Evolutionary conservation across 2,329 filamentous ascomycete species (phyloP).

Genomic region (Arthrocladium fulminans): DNA sequence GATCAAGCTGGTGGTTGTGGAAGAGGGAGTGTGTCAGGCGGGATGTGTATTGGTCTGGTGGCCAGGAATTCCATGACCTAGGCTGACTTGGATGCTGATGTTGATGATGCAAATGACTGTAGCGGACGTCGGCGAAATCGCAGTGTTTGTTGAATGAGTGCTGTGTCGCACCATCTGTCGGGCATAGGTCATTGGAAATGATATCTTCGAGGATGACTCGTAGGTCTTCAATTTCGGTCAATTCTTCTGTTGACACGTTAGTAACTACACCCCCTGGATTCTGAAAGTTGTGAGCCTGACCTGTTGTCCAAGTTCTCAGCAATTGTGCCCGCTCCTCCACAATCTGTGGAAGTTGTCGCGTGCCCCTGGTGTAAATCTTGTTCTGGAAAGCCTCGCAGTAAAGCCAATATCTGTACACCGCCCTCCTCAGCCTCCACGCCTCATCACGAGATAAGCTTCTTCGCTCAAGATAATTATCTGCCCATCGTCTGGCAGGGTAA

Average conservation of each 20-base stretch:
- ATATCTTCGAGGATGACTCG: conserved; percentile 48
- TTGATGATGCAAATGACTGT: conserved; percentile 4
- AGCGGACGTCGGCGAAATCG: conserved; percentile 7
- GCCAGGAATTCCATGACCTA: conserved; percentile 11
- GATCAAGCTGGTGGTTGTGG: conserved; percentile 12
- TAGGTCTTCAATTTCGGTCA: conserved; percentile 53
- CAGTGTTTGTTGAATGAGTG: conserved; percentile 9
- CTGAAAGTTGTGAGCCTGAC: background rate
- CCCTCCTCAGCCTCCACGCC: conserved; percentile 44
- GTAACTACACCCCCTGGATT: background rate
- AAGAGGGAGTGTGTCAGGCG: conserved; percentile 11
- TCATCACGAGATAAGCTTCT: conserved; percentile 45
- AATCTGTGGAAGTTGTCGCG: conserved; percentile 39
- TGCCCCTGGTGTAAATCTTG: conserved; percentile 41
- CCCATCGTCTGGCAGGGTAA: conserved; percentile 58
- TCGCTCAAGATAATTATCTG: conserved; percentile 43
- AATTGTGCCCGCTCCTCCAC: conserved; percentile 46
- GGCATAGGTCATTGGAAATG: conserved; percentile 50
- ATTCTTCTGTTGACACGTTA: conserved; percentile 29
- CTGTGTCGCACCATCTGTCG: conserved; percentile 43
- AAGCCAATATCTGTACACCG: conserved; percentile 54
- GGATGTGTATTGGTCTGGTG: conserved; percentile 7
- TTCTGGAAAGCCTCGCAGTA: conserved; percentile 52
- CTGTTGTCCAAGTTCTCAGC: conserved; percentile 50
- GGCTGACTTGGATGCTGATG: conserved; percentile 12